These are phyloP conservation scores for Neobulgaria alba DNA, from an alignment of 2,329 filamentous ascomycete species.

Conservation along the genomic window DNA sequence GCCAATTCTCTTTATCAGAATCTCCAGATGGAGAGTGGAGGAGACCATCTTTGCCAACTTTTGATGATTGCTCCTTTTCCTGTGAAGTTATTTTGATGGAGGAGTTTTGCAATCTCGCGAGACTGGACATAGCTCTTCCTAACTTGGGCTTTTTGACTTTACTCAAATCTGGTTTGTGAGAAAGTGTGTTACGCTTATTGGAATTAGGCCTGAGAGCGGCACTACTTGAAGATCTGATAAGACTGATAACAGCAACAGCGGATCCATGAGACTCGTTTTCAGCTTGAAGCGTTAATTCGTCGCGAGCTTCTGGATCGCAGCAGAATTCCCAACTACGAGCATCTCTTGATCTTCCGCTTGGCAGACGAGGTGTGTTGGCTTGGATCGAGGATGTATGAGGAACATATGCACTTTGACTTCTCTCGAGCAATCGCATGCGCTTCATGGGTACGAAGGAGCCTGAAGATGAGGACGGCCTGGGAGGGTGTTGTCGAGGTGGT, in stretches of 20 bases:
- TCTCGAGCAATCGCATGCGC: constrained; percentile 46
- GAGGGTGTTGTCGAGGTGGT: constrained; percentile 50
- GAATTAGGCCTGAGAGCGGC: constrained; percentile 43
- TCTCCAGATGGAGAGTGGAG: constrained; percentile 52
- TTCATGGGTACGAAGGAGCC: constrained; percentile 35
- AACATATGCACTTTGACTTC: constrained; percentile 59
- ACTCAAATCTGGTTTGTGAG: constrained; percentile 27
- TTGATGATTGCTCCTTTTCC: constrained; percentile 15
- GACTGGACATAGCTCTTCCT: constrained; percentile 50
- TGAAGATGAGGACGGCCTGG: constrained; percentile 38
- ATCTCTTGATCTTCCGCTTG: constrained; percentile 72
- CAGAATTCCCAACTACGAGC: constrained; percentile 87
- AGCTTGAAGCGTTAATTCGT: constrained; percentile 71
- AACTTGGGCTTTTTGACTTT: constrained; percentile 53
- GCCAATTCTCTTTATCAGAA: constrained; percentile 94
- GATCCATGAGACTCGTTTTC: constrained; percentile 74
- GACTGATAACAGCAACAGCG: constrained; percentile 70
- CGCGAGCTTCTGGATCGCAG: constrained; percentile 71
- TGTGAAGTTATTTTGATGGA: constrained; percentile 21
- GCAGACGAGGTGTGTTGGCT: constrained; percentile 37
- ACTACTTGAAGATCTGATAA: constrained; percentile 64
- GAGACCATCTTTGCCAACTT: constrained; percentile 30
- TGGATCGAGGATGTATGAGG: constrained; percentile 46
- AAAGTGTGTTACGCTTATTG: constrained; percentile 54
- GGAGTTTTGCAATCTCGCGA: constrained; percentile 48